Evolutionary conservation across 2,329 filamentous ascomycete genomes (phyloP).

Genomic region (Beauveria sp.): DNA sequence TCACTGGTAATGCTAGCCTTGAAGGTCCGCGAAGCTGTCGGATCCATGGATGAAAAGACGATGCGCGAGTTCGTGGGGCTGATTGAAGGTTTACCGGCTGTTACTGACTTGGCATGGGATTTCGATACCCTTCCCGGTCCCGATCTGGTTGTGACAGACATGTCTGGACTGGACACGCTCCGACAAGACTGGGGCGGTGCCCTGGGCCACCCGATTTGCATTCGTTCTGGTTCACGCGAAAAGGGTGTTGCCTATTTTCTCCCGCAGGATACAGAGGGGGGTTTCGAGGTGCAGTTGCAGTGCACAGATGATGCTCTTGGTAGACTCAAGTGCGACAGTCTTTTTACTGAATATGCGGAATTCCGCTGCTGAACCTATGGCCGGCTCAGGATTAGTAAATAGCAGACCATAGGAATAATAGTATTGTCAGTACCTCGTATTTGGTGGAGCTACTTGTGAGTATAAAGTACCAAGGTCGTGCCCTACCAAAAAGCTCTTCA

Average conservation of each 20-base stretch:
- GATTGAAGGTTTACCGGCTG: background rate
- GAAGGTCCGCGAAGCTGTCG: background rate
- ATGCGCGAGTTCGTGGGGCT: background rate
- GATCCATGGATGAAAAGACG: background rate
- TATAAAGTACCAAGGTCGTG: too few species aligned
- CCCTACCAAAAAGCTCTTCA: too few species aligned
- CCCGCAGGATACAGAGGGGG: background rate
- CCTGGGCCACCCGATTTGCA: background rate
- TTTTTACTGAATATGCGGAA: slow-evolving; percentile 19
- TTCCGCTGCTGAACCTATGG: background rate
- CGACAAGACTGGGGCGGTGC: background rate
- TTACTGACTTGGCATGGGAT: background rate
- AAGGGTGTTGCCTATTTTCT: background rate
- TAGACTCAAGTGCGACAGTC: background rate
- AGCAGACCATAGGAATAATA: too few species aligned
- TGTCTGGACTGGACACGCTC: background rate
- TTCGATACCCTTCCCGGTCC: background rate
- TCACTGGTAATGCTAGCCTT: background rate
- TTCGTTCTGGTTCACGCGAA: background rate
- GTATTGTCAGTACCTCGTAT: too few species aligned
- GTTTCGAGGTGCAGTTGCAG: slow-evolving; percentile 1
- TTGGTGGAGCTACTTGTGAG: too few species aligned
- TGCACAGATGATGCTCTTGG: background rate
- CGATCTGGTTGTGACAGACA: background rate
- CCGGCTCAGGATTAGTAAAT: too few species aligned